Base-by-base conservation (phyloP, 768 basidiomycete species). In the Amanita brunnescens region DNA sequence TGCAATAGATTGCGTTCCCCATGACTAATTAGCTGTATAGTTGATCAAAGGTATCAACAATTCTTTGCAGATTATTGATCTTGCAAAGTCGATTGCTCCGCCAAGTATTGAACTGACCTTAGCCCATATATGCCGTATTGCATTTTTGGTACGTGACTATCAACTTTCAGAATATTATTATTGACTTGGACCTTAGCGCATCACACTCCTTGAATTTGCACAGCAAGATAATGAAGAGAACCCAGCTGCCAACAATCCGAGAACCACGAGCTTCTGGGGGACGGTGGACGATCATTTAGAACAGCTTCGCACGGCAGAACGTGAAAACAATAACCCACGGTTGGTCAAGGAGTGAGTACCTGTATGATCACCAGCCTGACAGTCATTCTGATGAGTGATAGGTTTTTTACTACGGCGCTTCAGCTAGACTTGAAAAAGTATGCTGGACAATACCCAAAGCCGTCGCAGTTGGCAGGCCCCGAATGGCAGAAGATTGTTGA, bases 401-500 rank as follows among this genome's bases (percentile, higher is more conserved):
- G 43, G 26, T 44, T n/a, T 21, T 44, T 44, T 26, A 44, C 43
- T 30, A 13, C 26, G 3, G 26, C 14, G 21, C 24, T 44, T n/a
- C 43, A 44, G 24, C 3, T 10, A 30, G 43, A 44, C 43, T n/a
- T 44, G 24, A 44, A 44, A 26, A n/a, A 26, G 21, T 44, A 24
- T n/a, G 7, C 43, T 44, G n/a, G 26, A 30, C 26, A 6, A 16
- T 26, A 6, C 24, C 43, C 43, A 30, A 30, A 26, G 24, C 26
- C 26, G 14, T 32, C 29, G 7, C 44, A 30, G 30, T 18, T 45
- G 26, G n/a, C 16, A 18, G 44, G 44, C 2, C 26, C 24, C 16
- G 30, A 33, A 18, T 45, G 44, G 44, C 44, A 45, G 44, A 45
- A 45, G 44, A 32, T 45, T 6, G 18, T 45, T n/a, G 44, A 45